Evolutionary conservation across 1,139 yeast species (phyloP).

Genomic region (Yamadazyma taylorii): DNA sequence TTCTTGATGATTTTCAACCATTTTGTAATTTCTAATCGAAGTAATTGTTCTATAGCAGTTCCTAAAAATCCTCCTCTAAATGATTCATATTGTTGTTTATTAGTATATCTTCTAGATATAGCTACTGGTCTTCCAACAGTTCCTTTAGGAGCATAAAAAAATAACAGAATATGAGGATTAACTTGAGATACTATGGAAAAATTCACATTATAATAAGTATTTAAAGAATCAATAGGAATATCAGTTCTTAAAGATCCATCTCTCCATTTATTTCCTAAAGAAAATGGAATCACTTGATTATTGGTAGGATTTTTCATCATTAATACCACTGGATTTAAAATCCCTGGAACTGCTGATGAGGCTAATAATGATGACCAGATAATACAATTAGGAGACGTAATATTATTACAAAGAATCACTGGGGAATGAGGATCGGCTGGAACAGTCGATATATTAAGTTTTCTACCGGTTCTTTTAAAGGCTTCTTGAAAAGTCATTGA

Average conservation of each 20-base stretch:
- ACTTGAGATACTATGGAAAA: conserved; percentile 80
- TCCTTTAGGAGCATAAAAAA: conserved; percentile 78
- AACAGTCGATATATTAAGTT: conserved; percentile 71
- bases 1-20: conserved; percentile 71
- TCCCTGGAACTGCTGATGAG: conserved; percentile 82
- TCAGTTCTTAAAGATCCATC: conserved; percentile 76
- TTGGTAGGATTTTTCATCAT: conserved; percentile 63
- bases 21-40: conserved; percentile 70
- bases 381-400: conserved; percentile 80
- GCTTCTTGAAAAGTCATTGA: conserved; percentile 74
- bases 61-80: conserved; percentile 78
- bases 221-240: conserved; percentile 66
- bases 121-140: conserved; percentile 80
- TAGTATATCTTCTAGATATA: conserved; percentile 47
- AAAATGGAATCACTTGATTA: conserved; percentile 56
- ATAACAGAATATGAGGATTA: conserved; percentile 76
- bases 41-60: conserved; percentile 67
- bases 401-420: conserved; percentile 71
- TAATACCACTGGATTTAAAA: conserved; percentile 76
- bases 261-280: conserved; percentile 73
- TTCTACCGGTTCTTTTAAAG: conserved; percentile 64
- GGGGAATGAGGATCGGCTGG: conserved; percentile 86
- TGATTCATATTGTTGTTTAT: conserved; percentile 36
- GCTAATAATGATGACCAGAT: conserved; percentile 80
- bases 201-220: conserved; percentile 76